A percentile compares a stretch with the other conserved stretches of the same genome.
These are phyloP conservation scores for Epicoccum sorghinum DNA, from an alignment of 2,329 filamentous ascomycete species.

Conservation along the genomic window DNA sequence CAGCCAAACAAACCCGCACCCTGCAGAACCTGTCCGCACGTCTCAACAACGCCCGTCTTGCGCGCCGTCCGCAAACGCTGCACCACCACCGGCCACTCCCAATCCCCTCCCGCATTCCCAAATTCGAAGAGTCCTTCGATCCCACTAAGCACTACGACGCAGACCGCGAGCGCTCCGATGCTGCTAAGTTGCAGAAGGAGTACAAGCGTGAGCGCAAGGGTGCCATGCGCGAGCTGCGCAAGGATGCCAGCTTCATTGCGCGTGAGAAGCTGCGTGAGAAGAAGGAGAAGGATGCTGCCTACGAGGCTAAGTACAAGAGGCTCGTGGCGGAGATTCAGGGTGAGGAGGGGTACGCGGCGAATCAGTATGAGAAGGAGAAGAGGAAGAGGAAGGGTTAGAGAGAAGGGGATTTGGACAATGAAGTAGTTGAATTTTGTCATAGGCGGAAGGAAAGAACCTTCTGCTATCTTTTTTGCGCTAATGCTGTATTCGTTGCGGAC, in stretches of 20 bases:
- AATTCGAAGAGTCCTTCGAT: constrained; percentile 95
- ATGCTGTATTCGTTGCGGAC: background rate
- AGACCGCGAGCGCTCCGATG: constrained; percentile 84
- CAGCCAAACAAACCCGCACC: constrained; percentile 50
- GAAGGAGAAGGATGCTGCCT: constrained; percentile 89
- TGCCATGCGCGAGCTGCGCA: constrained; percentile 89
- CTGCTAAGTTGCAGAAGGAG: constrained; percentile 83
- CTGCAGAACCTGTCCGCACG: constrained; percentile 67
- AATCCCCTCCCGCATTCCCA: constrained; percentile 86
- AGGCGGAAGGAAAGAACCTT: background rate
- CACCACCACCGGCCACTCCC: constrained; percentile 88
- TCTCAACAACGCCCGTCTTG: constrained; percentile 66
- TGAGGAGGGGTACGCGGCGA: constrained; percentile 84
- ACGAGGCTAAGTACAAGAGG: constrained; percentile 94
- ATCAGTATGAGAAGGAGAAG: constrained; percentile 89
- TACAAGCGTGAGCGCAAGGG: constrained; percentile 96
- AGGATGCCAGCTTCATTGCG: constrained; percentile 93
- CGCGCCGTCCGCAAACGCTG: constrained; percentile 80
- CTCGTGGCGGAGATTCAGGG: constrained; percentile 94
- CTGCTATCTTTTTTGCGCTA: background rate
- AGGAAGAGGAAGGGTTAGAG: constrained; percentile 64
- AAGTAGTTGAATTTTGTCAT: background rate
- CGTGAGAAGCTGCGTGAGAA: constrained; percentile 89
- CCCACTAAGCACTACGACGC: constrained; percentile 97
- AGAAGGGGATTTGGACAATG: background rate